Conservation (phyloP, 2,329 filamentous ascomycete genomes). For the Myriosclerotinia scirpicola region DNA sequence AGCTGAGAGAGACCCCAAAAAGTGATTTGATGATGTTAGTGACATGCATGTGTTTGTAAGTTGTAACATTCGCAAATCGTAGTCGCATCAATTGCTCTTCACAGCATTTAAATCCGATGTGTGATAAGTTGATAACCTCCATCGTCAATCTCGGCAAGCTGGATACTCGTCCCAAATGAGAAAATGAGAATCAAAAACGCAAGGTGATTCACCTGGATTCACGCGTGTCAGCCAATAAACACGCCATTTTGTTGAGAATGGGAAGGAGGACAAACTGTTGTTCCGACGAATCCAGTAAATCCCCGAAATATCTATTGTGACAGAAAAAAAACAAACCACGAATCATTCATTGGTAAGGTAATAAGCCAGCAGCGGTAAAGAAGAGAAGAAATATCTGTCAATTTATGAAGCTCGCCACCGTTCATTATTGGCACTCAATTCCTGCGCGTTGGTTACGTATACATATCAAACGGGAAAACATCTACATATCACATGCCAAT, state of each 20-base stretch:
- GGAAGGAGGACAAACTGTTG: slow-evolving; percentile 16
- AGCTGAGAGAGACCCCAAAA: slow-evolving; percentile 20
- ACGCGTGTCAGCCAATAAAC: slow-evolving; percentile 16
- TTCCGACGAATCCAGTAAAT: slow-evolving; percentile 14
- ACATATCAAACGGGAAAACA: slow-evolving; percentile 3
- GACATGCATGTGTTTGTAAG: slow-evolving; percentile 18
- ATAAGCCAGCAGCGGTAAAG: slow-evolving; percentile 15
- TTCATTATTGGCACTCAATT: background rate
- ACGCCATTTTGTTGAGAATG: background rate
- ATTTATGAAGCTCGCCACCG: slow-evolving; percentile 12
- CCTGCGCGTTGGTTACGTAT: slow-evolving; percentile 17
- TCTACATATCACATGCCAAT: slow-evolving; percentile 15
- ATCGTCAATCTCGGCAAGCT: slow-evolving; percentile 24
- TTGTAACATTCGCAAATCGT: slow-evolving; percentile 11
- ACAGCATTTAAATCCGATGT: slow-evolving; percentile 10
- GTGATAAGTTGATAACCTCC: slow-evolving; percentile 22
- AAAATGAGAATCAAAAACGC: slow-evolving; percentile 5
- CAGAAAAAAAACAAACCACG: slow-evolving; percentile 4
- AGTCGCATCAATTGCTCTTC: slow-evolving; percentile 16
- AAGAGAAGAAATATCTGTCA: slow-evolving; percentile 9
- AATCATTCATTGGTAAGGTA: background rate
- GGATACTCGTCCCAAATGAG: slow-evolving; percentile 11
- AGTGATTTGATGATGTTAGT: slow-evolving; percentile 21
- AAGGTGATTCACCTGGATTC: slow-evolving; percentile 19
- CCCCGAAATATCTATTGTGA: slow-evolving; percentile 14